Percentiles rank a stretch among this genome's conserved stretches.
Evolutionary conservation across 1,284 basidiomycete genomes (phyloP).

Genomic region (Apiotrichum veenhuisii): DNA sequence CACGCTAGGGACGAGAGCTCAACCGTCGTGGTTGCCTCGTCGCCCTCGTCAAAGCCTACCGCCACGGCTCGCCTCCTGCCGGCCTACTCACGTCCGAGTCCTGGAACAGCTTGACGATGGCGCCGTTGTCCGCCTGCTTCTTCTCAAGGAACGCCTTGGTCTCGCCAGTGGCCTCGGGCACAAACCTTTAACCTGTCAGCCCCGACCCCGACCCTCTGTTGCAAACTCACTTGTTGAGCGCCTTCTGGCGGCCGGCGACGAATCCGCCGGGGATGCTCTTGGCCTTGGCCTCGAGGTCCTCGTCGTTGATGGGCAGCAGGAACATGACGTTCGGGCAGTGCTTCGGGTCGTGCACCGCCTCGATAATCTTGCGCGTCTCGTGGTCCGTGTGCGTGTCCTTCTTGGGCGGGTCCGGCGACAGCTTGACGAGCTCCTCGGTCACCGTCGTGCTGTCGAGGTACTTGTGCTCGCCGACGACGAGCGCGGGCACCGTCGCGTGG

Average conservation of each 20-base stretch:
- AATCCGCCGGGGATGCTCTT: slow-evolving; percentile 48
- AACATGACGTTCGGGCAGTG: slow-evolving; percentile 59
- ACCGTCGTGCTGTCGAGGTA: slow-evolving; percentile 46
- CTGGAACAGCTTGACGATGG: slow-evolving; percentile 48
- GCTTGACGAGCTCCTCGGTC: slow-evolving; percentile 53
- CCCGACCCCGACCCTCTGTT: too few relatives aligned
- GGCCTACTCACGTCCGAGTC: slow-evolving; percentile 31
- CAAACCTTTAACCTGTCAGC: slow-evolving; percentile 45
- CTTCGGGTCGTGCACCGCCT: slow-evolving; percentile 55
- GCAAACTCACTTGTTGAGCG: slow-evolving; percentile 30
- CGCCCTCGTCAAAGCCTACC: too few relatives aligned
- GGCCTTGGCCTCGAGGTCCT: slow-evolving; percentile 55
- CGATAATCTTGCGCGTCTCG: slow-evolving; percentile 34
- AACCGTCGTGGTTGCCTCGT: too few relatives aligned
- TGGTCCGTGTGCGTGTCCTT: slow-evolving; percentile 30
- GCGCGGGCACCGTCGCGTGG: slow-evolving; percentile 57
- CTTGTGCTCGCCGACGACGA: slow-evolving; percentile 43
- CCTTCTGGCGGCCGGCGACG: slow-evolving; percentile 54
- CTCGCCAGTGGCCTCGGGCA: slow-evolving; percentile 51
- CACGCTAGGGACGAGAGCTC: too few relatives aligned
- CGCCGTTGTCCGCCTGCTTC: slow-evolving; percentile 56
- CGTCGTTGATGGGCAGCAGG: slow-evolving; percentile 55
- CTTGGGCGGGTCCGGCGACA: slow-evolving; percentile 50
- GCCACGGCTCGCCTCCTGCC: too few relatives aligned
- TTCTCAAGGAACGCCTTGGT: slow-evolving; percentile 57